Percentiles rank a stretch among this genome's conserved stretches.
Evolutionary conservation across 768 basidiomycete species (phyloP).

Genomic region (Lactifluus piperatus): DNA sequence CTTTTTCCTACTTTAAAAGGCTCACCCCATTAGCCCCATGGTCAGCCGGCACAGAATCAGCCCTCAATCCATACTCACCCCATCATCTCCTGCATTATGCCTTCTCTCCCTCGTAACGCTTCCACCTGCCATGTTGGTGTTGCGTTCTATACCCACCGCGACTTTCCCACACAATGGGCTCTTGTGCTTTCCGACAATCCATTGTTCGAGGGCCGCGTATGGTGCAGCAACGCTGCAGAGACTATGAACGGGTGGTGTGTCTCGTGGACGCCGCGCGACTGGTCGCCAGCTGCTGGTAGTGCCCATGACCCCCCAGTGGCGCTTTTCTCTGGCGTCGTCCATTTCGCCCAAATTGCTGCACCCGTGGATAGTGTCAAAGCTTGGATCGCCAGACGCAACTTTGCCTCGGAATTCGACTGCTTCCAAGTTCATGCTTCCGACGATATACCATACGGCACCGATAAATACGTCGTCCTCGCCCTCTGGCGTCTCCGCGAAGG

Average conservation of each 20-base stretch:
- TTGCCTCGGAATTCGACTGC: slow-evolving; percentile 4
- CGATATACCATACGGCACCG: neutral
- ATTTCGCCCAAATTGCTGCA: neutral
- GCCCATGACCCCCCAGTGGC: neutral
- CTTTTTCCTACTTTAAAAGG: no score
- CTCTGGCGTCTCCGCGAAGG: slow-evolving; percentile 2
- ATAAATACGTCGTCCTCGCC: neutral
- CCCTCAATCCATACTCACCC: neutral
- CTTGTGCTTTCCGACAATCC: neutral
- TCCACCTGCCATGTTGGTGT: slow-evolving; percentile 1
- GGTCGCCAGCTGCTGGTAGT: neutral
- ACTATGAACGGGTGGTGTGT: slow-evolving; percentile 5
- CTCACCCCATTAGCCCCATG: no score
- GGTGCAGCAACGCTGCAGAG: slow-evolving; percentile 1
- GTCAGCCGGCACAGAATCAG: neutral
- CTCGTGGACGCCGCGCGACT: neutral
- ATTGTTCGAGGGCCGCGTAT: neutral
- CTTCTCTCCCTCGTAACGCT: neutral
- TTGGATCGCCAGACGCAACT: neutral
- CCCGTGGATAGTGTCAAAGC: neutral
- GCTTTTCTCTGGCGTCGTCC: neutral
- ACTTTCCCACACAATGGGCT: slow-evolving; percentile 3
- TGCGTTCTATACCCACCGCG: neutral
- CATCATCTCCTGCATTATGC: neutral
- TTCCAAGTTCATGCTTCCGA: neutral